A percentile compares a stretch with the other conserved stretches of the same genome.
phyloP scores from a whole-genome alignment of 2,329 filamentous ascomycete species.

The Beauveria sp. region DNA sequence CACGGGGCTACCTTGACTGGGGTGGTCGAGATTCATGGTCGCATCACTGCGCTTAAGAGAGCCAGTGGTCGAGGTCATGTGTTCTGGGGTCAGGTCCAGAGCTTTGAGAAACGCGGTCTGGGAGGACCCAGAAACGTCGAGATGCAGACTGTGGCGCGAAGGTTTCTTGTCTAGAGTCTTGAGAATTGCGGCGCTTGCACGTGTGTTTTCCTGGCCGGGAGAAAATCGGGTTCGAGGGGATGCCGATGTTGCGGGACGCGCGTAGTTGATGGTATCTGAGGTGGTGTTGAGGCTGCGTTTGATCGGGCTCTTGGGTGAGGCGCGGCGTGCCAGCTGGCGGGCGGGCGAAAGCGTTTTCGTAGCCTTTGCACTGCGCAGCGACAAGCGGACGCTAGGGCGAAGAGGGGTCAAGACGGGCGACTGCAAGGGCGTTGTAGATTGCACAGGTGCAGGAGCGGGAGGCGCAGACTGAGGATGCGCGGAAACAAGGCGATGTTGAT shows the following conservation, averaged over 20 bases:
- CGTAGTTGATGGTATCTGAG: constrained; percentile 62
- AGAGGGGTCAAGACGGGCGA: constrained; percentile 56
- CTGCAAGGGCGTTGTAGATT: constrained; percentile 25
- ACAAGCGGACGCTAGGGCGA: constrained; percentile 59
- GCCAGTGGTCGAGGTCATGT: constrained; percentile 47
- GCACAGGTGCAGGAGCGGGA: constrained; percentile 17
- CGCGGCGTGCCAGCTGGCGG: constrained; percentile 54
- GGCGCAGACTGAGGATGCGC: constrained; percentile 28
- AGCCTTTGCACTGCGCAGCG: constrained; percentile 54
- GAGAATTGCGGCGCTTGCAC: constrained; percentile 33
- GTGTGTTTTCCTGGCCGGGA: constrained; percentile 34
- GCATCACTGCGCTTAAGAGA: constrained; percentile 89
- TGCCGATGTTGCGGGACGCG: constrained; percentile 37
- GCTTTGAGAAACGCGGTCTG: constrained; percentile 44
- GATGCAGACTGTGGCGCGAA: constrained; percentile 47
- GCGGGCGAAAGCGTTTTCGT: constrained; percentile 44
- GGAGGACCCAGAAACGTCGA: constrained; percentile 48
- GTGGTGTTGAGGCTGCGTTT: constrained; percentile 68
- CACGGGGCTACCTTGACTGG: constrained; percentile 72
- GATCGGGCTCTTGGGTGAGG: constrained; percentile 72
- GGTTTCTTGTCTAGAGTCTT: constrained; percentile 38
- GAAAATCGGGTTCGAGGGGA: constrained; percentile 14
- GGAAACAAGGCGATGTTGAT: constrained; percentile 23
- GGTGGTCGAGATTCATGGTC: constrained; percentile 77
- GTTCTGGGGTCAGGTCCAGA: constrained; percentile 35